Evolutionary conservation across 225 moss, liverwort and hornwort genomes (phyloP).

Genomic region (Anthoceros angustus): DNA sequence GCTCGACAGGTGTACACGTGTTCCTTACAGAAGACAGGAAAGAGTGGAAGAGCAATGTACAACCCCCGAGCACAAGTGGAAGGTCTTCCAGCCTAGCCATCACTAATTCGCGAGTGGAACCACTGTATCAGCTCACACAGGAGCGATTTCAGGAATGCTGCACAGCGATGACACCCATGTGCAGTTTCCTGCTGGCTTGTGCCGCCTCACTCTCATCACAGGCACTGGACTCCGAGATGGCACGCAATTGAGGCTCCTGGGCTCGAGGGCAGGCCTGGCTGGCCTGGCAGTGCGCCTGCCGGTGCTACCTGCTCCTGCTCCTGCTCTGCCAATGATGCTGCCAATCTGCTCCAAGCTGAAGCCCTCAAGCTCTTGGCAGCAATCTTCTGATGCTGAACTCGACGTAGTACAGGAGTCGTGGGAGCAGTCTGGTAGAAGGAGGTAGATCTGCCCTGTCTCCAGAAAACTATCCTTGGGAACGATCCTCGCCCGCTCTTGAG

Average conservation of each 20-base stretch:
- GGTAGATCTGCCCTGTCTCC: conserved; percentile 5
- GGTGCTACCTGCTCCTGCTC: neutral
- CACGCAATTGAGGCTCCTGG: neutral
- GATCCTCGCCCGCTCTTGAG: neutral
- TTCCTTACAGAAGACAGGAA: no score
- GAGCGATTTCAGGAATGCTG: neutral
- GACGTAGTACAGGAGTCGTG: neutral
- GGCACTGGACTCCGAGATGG: neutral
- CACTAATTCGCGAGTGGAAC: no score
- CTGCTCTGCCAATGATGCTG: neutral
- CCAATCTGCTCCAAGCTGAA: neutral
- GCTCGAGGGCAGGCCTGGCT: neutral
- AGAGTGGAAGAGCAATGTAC: no score
- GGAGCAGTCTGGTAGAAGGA: conserved; percentile 1
- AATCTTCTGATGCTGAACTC: neutral
- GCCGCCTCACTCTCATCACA: neutral
- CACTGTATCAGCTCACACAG: neutral
- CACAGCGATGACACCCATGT: neutral
- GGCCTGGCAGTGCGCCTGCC: neutral
- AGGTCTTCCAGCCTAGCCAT: no score
- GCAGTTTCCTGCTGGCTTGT: neutral
- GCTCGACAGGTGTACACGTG: no score
- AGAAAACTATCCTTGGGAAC: conserved; percentile 1
- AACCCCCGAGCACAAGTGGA: no score
- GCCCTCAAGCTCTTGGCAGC: neutral